These are phyloP conservation scores for Lactuca saligna DNA, from an alignment of 129 eudicot species.

Conservation along the genomic window DNA sequence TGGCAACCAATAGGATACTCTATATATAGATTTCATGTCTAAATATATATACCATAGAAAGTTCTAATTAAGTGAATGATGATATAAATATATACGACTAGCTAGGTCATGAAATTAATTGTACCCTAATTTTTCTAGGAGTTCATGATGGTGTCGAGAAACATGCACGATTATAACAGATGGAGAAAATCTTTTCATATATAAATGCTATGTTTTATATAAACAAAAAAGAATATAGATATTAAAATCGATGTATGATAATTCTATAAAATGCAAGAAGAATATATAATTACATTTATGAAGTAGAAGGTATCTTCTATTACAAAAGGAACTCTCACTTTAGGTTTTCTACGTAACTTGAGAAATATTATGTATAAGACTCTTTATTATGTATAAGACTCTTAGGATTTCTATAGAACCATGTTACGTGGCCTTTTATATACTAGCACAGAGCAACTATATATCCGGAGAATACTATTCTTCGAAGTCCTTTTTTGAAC, in stretches of 20 bases:
- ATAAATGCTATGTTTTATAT: background rate
- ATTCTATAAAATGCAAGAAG: background rate
- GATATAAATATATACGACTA: background rate
- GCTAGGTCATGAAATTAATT: background rate
- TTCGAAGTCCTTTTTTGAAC: no score
- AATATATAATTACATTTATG: no score
- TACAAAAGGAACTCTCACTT: no score
- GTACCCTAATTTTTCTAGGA: background rate
- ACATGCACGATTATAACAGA: background rate
- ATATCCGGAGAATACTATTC: no score
- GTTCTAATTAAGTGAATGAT: background rate
- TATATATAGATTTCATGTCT: background rate
- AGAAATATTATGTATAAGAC: no score
- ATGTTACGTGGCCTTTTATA: background rate
- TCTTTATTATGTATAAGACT: no score
- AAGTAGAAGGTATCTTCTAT: no score
- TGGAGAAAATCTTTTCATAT: background rate
- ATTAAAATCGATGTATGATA: background rate
- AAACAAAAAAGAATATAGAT: background rate
- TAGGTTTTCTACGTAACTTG: background rate
- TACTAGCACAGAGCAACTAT: background rate
- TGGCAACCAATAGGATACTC: no score
- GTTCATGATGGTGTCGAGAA: background rate
- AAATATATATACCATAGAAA: no score
- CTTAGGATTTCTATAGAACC: background rate